Evolutionary conservation across 768 basidiomycete species (phyloP).

Genomic region (Harrya chromipes): DNA sequence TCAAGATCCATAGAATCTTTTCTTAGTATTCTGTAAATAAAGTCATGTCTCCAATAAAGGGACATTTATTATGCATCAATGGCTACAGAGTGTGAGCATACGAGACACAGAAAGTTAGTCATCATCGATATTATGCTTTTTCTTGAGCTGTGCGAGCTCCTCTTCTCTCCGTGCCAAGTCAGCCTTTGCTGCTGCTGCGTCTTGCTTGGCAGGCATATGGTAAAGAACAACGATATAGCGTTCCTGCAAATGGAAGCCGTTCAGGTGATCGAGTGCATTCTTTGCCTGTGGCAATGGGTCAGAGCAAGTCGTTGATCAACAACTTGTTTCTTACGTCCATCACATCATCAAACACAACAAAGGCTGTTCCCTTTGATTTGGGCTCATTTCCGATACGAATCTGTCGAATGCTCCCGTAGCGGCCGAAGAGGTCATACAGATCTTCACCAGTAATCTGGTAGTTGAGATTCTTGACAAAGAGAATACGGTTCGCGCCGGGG

Average conservation of each 20-base stretch:
- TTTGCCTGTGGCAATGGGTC: constrained; percentile 63
- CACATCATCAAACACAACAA: constrained; percentile 94
- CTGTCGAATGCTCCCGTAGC: constrained; percentile 95
- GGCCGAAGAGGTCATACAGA: constrained; percentile 94
- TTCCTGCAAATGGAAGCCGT: constrained; percentile 97
- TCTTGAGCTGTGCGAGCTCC: constrained; percentile 83
- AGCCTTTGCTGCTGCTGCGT: constrained; percentile 89
- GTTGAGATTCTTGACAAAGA: constrained; percentile 92
- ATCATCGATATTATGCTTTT: constrained; percentile 81
- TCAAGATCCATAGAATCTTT: constrained; percentile 1
- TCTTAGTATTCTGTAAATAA: constrained; percentile 8
- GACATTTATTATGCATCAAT: constrained; percentile 9
- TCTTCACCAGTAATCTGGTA: constrained; percentile 93
- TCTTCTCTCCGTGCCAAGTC: constrained; percentile 90
- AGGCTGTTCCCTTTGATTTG: constrained; percentile 95
- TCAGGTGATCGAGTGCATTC: constrained; percentile 93
- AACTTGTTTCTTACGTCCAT: constrained; percentile 69
- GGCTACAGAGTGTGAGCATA: constrained; percentile 11
- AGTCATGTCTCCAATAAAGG: constrained; percentile 2
- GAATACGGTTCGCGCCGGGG: constrained; percentile 85
- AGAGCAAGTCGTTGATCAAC: constrained; percentile 2
- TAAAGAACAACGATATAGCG: constrained; percentile 98
- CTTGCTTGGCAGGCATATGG: constrained; percentile 97
- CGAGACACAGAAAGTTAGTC: constrained; percentile 38
- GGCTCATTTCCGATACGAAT: constrained; percentile 89